phyloP scores from a whole-genome alignment of 495 filamentous ascomycete species.

The Aspergillus diversus region DNA sequence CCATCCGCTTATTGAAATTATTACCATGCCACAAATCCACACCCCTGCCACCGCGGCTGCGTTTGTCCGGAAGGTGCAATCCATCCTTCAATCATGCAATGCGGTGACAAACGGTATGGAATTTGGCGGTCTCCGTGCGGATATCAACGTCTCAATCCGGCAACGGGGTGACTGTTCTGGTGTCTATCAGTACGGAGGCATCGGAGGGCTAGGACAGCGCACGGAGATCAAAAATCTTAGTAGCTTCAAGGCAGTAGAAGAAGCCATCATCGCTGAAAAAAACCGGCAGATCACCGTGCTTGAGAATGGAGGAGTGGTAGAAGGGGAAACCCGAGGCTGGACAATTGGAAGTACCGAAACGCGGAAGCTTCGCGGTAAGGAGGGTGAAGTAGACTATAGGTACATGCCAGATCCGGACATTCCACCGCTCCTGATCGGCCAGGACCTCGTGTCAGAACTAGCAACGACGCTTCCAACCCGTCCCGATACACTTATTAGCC shows the following conservation, averaged over 20 bases:
- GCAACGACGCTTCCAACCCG: conserved; percentile 61
- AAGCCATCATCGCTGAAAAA: conserved; percentile 88
- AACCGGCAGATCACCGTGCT: conserved; percentile 83
- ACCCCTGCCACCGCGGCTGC: conserved; percentile 82
- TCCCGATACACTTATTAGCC: conserved; percentile 68
- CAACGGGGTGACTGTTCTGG: conserved; percentile 50
- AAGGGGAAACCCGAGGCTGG: conserved; percentile 94
- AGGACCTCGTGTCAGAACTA: conserved; percentile 68
- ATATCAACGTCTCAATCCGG: conserved; percentile 92
- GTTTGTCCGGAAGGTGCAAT: conserved; percentile 86
- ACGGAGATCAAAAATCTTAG: conserved; percentile 98
- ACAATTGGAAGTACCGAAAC: conserved; percentile 79
- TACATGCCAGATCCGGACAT: conserved; percentile 99
- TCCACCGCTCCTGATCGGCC: conserved; percentile 72
- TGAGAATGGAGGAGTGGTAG: conserved; percentile 74
- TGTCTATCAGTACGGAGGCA: conserved; percentile 54
- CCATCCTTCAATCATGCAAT: conserved; percentile 75
- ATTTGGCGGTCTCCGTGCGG: conserved; percentile 83
- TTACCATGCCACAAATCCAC: conserved; percentile 86
- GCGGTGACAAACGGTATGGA: conserved; percentile 92
- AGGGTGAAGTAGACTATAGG: conserved; percentile 95
- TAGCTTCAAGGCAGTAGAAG: conserved; percentile 92
- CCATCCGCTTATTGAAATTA: conserved; percentile 91
- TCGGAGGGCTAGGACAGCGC: conserved; percentile 72
- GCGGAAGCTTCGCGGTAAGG: conserved; percentile 79